Evolutionary conservation across 768 basidiomycete genomes (phyloP).

Genomic region (Suillus clintonianus): DNA sequence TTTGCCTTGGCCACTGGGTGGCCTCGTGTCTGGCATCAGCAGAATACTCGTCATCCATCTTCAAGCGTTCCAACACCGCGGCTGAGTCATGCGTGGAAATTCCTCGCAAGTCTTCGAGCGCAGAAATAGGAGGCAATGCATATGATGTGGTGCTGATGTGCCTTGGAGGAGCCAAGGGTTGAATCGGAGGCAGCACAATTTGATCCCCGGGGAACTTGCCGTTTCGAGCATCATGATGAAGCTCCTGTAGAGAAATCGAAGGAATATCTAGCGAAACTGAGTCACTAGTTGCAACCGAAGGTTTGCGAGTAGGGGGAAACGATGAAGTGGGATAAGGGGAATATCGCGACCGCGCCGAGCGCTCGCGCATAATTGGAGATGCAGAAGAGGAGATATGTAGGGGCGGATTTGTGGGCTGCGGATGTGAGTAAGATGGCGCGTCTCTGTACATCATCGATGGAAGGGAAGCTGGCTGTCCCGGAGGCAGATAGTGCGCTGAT

Average conservation of each 20-base stretch:
- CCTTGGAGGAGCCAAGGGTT: slow-evolving; percentile 31
- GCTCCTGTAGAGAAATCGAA: slow-evolving; percentile 35
- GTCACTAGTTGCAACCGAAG: slow-evolving; percentile 22
- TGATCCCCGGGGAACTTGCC: slow-evolving; percentile 33
- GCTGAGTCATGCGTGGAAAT: slow-evolving; percentile 55
- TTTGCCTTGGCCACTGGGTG: slow-evolving; percentile 41
- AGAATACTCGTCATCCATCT: slow-evolving; percentile 47
- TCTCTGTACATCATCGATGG: slow-evolving; percentile 27
- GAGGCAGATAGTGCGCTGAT: slow-evolving; percentile 23
- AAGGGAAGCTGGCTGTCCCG: slow-evolving; percentile 20
- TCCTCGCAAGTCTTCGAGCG: slow-evolving; percentile 63
- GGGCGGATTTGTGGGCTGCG: slow-evolving; percentile 29
- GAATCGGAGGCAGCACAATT: slow-evolving; percentile 45
- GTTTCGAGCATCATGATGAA: slow-evolving; percentile 26
- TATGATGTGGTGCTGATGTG: slow-evolving; percentile 42
- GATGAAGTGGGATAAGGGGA: slow-evolving; percentile 47
- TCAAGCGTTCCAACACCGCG: slow-evolving; percentile 66
- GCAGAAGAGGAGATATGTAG: slow-evolving; percentile 32
- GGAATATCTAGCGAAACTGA: slow-evolving; percentile 38
- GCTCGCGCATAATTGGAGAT: slow-evolving; percentile 26
- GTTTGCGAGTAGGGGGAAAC: slow-evolving; percentile 22
- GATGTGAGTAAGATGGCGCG: slow-evolving; percentile 26
- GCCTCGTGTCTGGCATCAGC: slow-evolving; percentile 22
- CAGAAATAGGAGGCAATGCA: slow-evolving; percentile 68
- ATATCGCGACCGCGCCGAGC: slow-evolving; percentile 35